phyloP scores from a whole-genome alignment of 768 basidiomycete genomes.

The Vararia minispora region DNA sequence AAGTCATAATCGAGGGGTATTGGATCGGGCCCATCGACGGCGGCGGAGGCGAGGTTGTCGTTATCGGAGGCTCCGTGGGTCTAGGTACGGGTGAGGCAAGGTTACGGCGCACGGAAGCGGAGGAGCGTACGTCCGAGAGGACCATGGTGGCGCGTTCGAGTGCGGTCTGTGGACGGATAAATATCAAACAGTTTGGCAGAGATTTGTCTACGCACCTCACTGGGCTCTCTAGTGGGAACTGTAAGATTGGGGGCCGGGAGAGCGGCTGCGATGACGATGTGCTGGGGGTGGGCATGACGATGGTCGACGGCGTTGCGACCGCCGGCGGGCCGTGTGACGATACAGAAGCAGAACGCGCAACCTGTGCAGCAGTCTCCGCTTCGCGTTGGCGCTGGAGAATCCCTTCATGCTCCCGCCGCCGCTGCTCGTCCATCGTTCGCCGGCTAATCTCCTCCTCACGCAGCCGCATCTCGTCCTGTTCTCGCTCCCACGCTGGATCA shows the following conservation, averaged over 20 bases:
- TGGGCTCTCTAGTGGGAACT: slow-evolving; percentile 57
- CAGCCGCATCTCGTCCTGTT: slow-evolving; percentile 12
- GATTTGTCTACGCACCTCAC: slow-evolving; percentile 16
- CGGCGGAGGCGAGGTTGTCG: slow-evolving; percentile 62
- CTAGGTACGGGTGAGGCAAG: slow-evolving; percentile 3
- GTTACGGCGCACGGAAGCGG: background rate
- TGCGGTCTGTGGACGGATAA: slow-evolving; percentile 36
- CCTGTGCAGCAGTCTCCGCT: slow-evolving; percentile 20
- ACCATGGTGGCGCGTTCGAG: slow-evolving; percentile 15
- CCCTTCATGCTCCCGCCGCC: slow-evolving; percentile 43
- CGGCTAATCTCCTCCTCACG: slow-evolving; percentile 19
- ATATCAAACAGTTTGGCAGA: slow-evolving; percentile 20
- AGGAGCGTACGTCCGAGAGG: slow-evolving; percentile 14
- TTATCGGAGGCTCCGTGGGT: slow-evolving; percentile 35
- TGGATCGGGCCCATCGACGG: slow-evolving; percentile 34
- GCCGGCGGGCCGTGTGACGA: slow-evolving; percentile 10
- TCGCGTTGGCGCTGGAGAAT: slow-evolving; percentile 50
- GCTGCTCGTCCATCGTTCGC: slow-evolving; percentile 28
- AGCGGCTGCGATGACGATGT: slow-evolving; percentile 18
- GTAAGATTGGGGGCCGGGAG: slow-evolving; percentile 14
- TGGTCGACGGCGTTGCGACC: slow-evolving; percentile 6
- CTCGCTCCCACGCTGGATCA: slow-evolving; percentile 24
- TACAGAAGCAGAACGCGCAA: slow-evolving; percentile 11
- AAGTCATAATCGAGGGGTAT: slow-evolving; percentile 69
- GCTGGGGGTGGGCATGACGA: slow-evolving; percentile 18